phyloP scores from a whole-genome alignment of 1,139 yeast genomes.

The Hansenula sp. region DNA sequence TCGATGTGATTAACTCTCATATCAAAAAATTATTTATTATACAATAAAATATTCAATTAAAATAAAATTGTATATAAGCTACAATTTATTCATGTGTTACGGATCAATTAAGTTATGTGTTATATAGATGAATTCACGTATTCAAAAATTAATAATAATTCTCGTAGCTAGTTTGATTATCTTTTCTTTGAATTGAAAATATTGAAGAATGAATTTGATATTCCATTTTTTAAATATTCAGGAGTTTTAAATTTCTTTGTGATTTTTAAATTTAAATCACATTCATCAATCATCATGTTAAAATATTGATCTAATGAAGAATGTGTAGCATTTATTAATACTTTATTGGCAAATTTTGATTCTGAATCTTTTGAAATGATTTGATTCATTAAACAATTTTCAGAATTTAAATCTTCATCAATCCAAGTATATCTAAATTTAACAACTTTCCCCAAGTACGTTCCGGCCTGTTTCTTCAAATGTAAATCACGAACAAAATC shows the following conservation, averaged over 20 bases:
- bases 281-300: background rate
- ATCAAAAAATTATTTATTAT: too few species aligned
- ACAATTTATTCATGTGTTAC: background rate
- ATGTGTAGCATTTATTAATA: background rate
- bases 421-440: background rate
- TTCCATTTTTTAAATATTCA: background rate
- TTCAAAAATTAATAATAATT: background rate
- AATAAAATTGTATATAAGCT: background rate
- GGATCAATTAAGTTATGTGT: background rate
- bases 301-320: background rate
- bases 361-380: background rate
- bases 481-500: background rate
- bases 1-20: too few species aligned
- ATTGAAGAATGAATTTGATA: background rate
- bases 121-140: background rate
- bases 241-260: background rate
- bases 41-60: too few species aligned
- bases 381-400: background rate
- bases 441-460: background rate
- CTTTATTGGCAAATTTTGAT: background rate
- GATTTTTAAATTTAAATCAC: background rate
- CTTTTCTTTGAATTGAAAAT: background rate
- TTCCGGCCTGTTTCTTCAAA: background rate
- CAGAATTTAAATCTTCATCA: background rate
- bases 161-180: too few species aligned